These are phyloP conservation scores for Candida oleophila DNA, from an alignment of 805 yeast species.

Conservation along the genomic window DNA sequence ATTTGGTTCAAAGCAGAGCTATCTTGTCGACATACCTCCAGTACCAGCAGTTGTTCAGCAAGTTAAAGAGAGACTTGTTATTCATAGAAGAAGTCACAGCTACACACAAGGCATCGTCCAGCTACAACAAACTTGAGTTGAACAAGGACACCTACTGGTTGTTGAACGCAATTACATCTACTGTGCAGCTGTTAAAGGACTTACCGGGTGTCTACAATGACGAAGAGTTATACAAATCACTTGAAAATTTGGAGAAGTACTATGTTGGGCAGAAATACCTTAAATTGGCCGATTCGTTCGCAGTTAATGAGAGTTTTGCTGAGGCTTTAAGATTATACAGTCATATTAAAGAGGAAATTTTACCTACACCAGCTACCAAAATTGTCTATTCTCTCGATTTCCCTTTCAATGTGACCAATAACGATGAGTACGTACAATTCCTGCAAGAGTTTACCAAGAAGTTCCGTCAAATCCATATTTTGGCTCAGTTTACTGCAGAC, in stretches of 20 bases:
- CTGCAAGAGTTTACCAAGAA: slow-evolving; percentile 15
- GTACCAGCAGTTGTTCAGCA: slow-evolving; percentile 62
- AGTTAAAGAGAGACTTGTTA: slow-evolving; percentile 69
- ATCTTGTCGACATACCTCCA: slow-evolving; percentile 73
- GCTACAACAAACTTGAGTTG: slow-evolving; percentile 21
- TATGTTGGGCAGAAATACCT: slow-evolving; percentile 46
- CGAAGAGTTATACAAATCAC: slow-evolving; percentile 58
- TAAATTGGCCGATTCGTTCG: slow-evolving; percentile 46
- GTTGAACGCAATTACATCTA: slow-evolving; percentile 49
- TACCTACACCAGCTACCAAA: slow-evolving; percentile 11
- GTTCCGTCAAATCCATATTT: slow-evolving; percentile 35
- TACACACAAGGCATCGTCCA: slow-evolving; percentile 9
- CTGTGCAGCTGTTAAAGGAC: slow-evolving; percentile 62
- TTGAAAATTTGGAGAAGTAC: slow-evolving; percentile 48
- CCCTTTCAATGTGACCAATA: slow-evolving; percentile 41
- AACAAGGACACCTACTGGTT: slow-evolving; percentile 48
- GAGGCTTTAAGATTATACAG: slow-evolving; percentile 48
- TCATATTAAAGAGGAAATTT: slow-evolving; percentile 18
- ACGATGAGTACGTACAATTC: slow-evolving; percentile 28
- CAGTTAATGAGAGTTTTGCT: slow-evolving; percentile 35
- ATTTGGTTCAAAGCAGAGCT: slow-evolving; percentile 67
- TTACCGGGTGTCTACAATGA: slow-evolving; percentile 92
- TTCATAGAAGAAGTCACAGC: slow-evolving; percentile 38
- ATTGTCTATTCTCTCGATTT: slow-evolving; percentile 35
- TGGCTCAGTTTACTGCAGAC: slow-evolving; percentile 46